Base-by-base conservation (phyloP, 2,329 filamentous ascomycete species). In the Cryphonectria naterciae region DNA sequence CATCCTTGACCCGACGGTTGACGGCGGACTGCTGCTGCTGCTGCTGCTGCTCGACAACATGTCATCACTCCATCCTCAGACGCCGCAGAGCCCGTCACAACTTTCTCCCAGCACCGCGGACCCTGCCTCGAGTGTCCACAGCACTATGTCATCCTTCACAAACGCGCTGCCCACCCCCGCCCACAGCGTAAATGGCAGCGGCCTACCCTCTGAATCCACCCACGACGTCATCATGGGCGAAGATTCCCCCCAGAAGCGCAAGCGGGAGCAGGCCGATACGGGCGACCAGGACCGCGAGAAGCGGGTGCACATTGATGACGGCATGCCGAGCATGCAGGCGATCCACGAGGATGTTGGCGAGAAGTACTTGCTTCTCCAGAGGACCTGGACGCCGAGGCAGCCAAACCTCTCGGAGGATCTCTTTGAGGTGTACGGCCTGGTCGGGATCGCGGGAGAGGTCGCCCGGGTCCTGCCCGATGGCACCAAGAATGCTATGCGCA, bases 51-150 rank as follows among this genome's bases (percentile, higher is more conserved):
- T 49, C 69, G 68, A 61, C 83, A 86, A 80, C 80, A 91, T 91
- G 88, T 89, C 87, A 82, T 88, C 87, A 82, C 89, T 88, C 84
- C 88, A 90, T 80, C 89, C 89, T 76, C 88, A 88, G 77, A 91
- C 89, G 76, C 89, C 89, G 79, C 88, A 91, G 84, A 91, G 89
- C 79, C 89, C 89, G 78, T 89, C 87, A 78, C 87, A 89, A 79
- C 83, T 85, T 78, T 89, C 87, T 75, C 86, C 87, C 74, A 85
- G 83, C 76, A 86, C 84, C 75, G 85, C 83, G 78, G 86, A 87
- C 76, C 82, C 81, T 75, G 81, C 80, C 76, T 83, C 82, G 72
- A 87, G 84, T 82, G 82, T 84, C 78, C 84, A 83, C 75, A 83
- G 80, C 75, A 87, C 86, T 70, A 86, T 86, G 78, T 82, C 83